phyloP scores from a whole-genome alignment of 495 filamentous ascomycete genomes.

The Penicillium paradoxum region DNA sequence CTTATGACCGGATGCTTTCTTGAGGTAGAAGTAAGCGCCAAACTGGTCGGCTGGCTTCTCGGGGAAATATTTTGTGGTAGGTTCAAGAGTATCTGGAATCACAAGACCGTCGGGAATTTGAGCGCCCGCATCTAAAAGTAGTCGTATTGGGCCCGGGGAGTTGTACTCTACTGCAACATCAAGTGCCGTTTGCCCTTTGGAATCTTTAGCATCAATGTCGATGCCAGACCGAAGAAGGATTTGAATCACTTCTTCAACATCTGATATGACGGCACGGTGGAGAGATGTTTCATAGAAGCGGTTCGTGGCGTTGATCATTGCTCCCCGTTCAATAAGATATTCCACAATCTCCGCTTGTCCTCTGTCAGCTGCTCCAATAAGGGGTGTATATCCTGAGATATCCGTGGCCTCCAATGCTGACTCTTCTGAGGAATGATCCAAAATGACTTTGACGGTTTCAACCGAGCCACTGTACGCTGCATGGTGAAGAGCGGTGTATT shows the following conservation, averaged over 20 bases:
- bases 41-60: background rate
- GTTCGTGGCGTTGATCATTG: background rate
- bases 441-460: background rate
- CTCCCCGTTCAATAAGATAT: background rate
- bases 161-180: background rate
- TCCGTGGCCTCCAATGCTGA: background rate
- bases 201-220: background rate
- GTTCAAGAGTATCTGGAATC: background rate
- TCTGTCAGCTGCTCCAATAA: background rate
- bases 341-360: background rate
- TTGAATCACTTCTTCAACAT: background rate
- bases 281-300: background rate
- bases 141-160: background rate
- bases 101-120: background rate
- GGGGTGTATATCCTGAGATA: background rate
- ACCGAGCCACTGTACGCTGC: conserved; percentile 1
- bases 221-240: background rate
- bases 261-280: background rate
- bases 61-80: background rate
- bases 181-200: background rate
- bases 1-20: background rate
- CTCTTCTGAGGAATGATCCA: background rate
- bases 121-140: background rate
- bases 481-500: background rate
- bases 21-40: conserved; percentile 1